These are phyloP conservation scores for Paratinospora sagittata DNA, from an alignment of 164 flowering plant genomes.

Conservation along the genomic window DNA sequence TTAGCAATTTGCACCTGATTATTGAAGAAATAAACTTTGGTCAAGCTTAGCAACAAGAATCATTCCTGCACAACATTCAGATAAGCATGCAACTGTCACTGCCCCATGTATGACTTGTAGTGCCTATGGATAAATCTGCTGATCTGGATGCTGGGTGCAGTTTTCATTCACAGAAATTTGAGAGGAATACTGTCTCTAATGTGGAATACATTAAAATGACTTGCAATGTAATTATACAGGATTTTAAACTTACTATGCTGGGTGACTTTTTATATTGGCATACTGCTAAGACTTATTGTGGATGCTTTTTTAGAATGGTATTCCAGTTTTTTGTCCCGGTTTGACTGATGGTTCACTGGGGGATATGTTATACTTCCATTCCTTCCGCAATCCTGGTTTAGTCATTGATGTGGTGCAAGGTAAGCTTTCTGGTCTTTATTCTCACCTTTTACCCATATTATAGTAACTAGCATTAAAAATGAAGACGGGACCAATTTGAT, in stretches of 20 bases:
- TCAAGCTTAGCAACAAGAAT: not conserved
- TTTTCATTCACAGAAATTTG: not conserved
- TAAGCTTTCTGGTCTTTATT: constrained; percentile 13
- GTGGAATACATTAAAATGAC: not conserved
- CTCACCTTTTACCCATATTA: not conserved
- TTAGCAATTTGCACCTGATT: not conserved
- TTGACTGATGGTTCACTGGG: constrained; percentile 94
- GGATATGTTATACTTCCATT: constrained; percentile 94
- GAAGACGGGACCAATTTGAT: not conserved
- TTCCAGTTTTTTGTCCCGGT: constrained; percentile 90
- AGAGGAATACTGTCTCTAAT: not conserved
- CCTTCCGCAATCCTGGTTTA: constrained; percentile 69
- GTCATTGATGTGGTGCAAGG: constrained; percentile 85
- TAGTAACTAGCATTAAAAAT: not conserved
- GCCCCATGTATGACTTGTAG: not conserved
- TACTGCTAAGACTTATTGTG: not conserved
- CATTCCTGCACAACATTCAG: not conserved
- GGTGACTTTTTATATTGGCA: not conserved
- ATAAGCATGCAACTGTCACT: not conserved
- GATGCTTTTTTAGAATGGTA: constrained; percentile 42
- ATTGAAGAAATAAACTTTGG: not conserved
- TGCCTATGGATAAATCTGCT: not conserved
- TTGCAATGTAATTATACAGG: not conserved
- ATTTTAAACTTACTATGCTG: not conserved
- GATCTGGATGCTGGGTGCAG: not conserved